A percentile compares a stretch with the other conserved stretches of the same genome.
These are phyloP conservation scores for Neonectria punicea DNA, from an alignment of 2,329 filamentous ascomycete species.

Conservation along the genomic window DNA sequence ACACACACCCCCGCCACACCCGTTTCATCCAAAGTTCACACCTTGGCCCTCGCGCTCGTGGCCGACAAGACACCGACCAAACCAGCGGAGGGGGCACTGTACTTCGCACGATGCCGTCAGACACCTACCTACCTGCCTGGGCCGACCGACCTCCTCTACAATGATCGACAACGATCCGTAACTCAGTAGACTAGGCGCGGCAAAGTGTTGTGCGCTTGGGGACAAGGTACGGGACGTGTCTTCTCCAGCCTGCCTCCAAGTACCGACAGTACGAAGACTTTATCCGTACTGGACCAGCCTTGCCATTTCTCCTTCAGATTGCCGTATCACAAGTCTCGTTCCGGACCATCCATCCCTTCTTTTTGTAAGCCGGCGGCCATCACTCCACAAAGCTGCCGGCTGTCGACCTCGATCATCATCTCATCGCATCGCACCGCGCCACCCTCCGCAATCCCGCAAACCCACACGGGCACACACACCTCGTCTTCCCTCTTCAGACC, in stretches of 20 bases:
- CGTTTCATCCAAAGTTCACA: conserved; percentile 25
- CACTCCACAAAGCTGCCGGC: conserved; percentile 17
- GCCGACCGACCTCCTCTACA: background rate
- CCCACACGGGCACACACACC: background rate
- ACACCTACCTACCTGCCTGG: background rate
- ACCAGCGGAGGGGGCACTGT: background rate
- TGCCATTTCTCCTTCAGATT: background rate
- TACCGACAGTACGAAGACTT: background rate
- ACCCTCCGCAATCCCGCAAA: background rate
- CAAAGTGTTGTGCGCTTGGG: background rate
- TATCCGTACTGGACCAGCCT: conserved; percentile 1
- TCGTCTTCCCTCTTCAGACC: background rate
- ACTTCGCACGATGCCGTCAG: background rate
- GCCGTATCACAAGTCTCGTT: conserved; percentile 5
- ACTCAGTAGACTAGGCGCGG: background rate
- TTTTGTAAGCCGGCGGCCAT: conserved; percentile 1
- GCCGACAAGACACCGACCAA: conserved; percentile 17
- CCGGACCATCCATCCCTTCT: background rate
- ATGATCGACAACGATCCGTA: background rate
- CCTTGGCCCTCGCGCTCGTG: conserved; percentile 2
- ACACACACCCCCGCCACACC: conserved; percentile 21
- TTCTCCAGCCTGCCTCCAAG: background rate
- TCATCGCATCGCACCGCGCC: background rate
- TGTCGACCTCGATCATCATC: conserved; percentile 10
- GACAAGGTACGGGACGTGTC: background rate